Evolutionary conservation across 2,329 filamentous ascomycete species (phyloP), one percentile per base, ranked within the genome.

Genomic region (Aspergillus thermomutatus): DNA sequence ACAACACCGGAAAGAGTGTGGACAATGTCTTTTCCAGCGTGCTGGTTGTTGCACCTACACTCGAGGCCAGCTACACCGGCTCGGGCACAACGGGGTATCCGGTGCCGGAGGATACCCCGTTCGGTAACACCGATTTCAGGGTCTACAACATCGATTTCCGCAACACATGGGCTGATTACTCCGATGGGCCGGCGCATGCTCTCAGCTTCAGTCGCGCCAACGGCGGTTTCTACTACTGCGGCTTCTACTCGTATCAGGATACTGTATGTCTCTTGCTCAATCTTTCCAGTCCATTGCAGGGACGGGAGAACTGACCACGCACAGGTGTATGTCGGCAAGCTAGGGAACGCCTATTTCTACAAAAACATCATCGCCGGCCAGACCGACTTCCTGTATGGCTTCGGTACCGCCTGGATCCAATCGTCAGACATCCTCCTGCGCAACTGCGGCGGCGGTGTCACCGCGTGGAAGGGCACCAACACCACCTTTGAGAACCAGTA

Each of bases 321-420:
- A 19, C 51, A 72, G 70, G 64, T 88, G 3, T 89, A 88, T 63
- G 69, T 88, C 17, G 86, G 86, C 53, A 88, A 89, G 66, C 75
- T 87, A 1, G 86, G 82, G 28, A 88, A 87, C 60, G 82, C 82
- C 0, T 88, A 87, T 71, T 85, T 89, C 70, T 80, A 85, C 67
- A 76, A 81, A 37, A 80, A 75, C 53, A 79, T 84, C 37, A 79
- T 89, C 4, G 86, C 83, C 0, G 87, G 87, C 0, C 78, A 88
- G 66, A 88, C 85, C 0, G 87, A 89, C 63, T 89, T 89, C 72
- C 74, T 89, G 21, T 89, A 88, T 65, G 86, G 85, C 8, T 88
- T 88, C 65, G 86, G 86, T 26, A 88, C 86, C 0, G 78, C 82
- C 3, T 89, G 82, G 78, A 77, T 88, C 43, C 78, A 84, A 54